Conservation (phyloP, 192 early-diverging fungal genomes). For the Nowakowskiella sp. region DNA sequence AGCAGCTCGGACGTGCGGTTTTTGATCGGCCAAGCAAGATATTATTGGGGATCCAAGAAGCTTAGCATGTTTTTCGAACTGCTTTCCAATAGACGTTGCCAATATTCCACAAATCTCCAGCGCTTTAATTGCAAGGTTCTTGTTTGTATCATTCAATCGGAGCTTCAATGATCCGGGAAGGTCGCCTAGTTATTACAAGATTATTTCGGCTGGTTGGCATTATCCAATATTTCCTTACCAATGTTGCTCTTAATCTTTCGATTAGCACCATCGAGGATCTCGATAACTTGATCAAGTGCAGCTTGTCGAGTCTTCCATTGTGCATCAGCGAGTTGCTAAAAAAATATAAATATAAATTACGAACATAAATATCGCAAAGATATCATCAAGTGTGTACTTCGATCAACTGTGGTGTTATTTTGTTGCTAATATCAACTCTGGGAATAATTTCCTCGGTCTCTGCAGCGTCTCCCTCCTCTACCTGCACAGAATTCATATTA, state of each 20-base stretch:
- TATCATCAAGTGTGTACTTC: slow-evolving; percentile 23
- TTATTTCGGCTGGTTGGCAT: not conserved
- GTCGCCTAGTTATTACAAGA: slow-evolving; percentile 39
- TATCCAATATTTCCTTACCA: slow-evolving; percentile 15
- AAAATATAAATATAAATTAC: not conserved
- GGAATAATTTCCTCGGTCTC: slow-evolving; percentile 76
- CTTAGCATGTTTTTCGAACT: slow-evolving; percentile 69
- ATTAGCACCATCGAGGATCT: slow-evolving; percentile 66
- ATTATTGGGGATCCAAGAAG: slow-evolving; percentile 63
- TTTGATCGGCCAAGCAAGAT: slow-evolving; percentile 78
- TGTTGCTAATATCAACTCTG: slow-evolving; percentile 66
- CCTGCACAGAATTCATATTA: slow-evolving; percentile 10
- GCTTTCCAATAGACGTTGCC: slow-evolving; percentile 76
- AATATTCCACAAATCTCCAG: slow-evolving; percentile 73
- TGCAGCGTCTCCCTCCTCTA: slow-evolving; percentile 14
- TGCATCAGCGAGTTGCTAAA: slow-evolving; percentile 60
- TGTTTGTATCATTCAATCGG: slow-evolving; percentile 84
- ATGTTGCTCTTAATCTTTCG: slow-evolving; percentile 75
- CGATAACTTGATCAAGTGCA: slow-evolving; percentile 73
- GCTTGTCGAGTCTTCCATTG: slow-evolving; percentile 94
- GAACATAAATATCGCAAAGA: not conserved
- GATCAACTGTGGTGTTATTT: slow-evolving; percentile 53
- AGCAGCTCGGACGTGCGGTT: slow-evolving; percentile 72
- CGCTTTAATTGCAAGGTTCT: slow-evolving; percentile 72
- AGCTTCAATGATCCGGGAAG: slow-evolving; percentile 71